Evolutionary conservation across 768 basidiomycete genomes (phyloP).

Genomic region (Pulveroboletus sp.): DNA sequence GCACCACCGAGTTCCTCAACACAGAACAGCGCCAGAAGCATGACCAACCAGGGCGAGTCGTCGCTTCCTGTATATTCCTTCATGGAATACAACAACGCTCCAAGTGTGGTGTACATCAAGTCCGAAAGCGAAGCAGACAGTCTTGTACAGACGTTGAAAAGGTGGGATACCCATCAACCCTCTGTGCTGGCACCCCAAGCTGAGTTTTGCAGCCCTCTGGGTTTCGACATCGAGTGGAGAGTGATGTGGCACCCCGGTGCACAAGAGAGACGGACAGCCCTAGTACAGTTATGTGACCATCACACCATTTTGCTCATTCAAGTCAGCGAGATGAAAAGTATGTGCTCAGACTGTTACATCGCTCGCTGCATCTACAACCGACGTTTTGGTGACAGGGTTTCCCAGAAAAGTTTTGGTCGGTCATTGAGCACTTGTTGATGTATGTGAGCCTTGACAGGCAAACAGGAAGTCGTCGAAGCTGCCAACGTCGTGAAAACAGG

Average conservation of each 20-base stretch:
- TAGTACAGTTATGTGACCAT: slow-evolving; percentile 44
- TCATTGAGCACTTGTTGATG: not conserved
- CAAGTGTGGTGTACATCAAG: slow-evolving; percentile 37
- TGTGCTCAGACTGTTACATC: not conserved
- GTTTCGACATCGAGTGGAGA: slow-evolving; percentile 51
- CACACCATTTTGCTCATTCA: slow-evolving; percentile 44
- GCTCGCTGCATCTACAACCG: not conserved
- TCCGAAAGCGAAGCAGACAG: slow-evolving; percentile 40
- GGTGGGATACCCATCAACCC: slow-evolving; percentile 30
- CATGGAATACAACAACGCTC: slow-evolving; percentile 24
- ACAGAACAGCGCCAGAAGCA: not conserved
- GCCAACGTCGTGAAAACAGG: slow-evolving; percentile 40
- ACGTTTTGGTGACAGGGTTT: slow-evolving; percentile 32
- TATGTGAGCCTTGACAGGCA: not conserved
- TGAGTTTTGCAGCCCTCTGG: slow-evolving; percentile 35
- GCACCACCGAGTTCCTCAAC: slow-evolving; percentile 2
- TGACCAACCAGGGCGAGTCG: not conserved
- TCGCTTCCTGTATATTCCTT: slow-evolving; percentile 36
- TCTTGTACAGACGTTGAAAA: slow-evolving; percentile 33
- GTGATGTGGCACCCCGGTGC: slow-evolving; percentile 31
- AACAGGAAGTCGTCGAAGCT: slow-evolving; percentile 43
- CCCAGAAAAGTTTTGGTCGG: slow-evolving; percentile 39
- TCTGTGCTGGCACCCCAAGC: not conserved
- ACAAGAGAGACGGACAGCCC: slow-evolving; percentile 35
- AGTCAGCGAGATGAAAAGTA: slow-evolving; percentile 45